Conservation (phyloP, 2,329 filamentous ascomycete species). For the Talaromyces sp. region DNA sequence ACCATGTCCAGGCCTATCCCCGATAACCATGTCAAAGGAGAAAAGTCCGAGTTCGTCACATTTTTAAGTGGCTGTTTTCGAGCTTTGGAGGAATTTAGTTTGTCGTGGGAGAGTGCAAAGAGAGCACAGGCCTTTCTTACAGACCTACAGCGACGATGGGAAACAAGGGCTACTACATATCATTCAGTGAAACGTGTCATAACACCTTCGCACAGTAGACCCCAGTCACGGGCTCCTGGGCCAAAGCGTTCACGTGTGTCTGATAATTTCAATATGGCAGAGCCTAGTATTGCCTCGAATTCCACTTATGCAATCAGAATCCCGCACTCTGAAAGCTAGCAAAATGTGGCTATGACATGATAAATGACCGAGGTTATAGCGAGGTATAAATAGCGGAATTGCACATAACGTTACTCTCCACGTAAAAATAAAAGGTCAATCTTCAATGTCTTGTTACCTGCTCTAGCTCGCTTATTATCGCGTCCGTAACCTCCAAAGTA, state of each 20-base stretch:
- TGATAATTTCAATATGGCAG: not conserved
- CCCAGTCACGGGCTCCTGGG: not conserved
- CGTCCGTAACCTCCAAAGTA: not conserved
- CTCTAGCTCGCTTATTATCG: not conserved
- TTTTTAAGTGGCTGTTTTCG: not conserved
- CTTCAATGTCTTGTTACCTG: too few relatives aligned
- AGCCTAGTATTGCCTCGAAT: too few relatives aligned
- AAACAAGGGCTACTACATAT: not conserved
- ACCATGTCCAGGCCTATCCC: slow-evolving; percentile 13
- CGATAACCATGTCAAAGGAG: not conserved
- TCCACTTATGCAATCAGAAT: too few relatives aligned
- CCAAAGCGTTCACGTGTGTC: not conserved
- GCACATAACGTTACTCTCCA: too few relatives aligned
- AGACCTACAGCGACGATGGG: not conserved
- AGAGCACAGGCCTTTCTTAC: not conserved
- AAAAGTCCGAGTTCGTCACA: not conserved
- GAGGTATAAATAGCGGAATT: not conserved
- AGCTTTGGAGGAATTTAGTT: not conserved
- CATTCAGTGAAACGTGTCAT: not conserved
- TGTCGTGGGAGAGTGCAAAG: not conserved
- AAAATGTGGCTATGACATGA: too few relatives aligned
- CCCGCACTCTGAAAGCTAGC: too few relatives aligned
- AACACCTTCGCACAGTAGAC: not conserved
- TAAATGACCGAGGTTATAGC: too few relatives aligned
- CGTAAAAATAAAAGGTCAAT: too few relatives aligned